Evolutionary conservation across 768 basidiomycete genomes (phyloP).

Genomic region (Termitomyces titanicus): DNA sequence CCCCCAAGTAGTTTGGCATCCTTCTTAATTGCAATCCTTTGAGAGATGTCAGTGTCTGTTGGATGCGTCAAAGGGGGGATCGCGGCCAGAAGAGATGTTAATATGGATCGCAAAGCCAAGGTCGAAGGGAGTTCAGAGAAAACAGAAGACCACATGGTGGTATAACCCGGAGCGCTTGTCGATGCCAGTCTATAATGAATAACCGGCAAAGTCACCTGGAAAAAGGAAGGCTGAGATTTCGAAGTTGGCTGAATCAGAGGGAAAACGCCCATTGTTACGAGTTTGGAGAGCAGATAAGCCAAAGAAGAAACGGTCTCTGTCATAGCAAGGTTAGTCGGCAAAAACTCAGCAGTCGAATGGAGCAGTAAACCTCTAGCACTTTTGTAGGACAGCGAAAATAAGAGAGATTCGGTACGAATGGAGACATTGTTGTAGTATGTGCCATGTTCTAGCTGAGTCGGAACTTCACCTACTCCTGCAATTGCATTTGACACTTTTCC

Average conservation of each 20-base stretch:
- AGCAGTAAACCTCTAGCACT: slow-evolving; percentile 37
- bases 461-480: slow-evolving; percentile 36
- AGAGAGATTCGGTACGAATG: slow-evolving; percentile 47
- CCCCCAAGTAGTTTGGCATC: slow-evolving; percentile 49
- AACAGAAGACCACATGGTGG: slow-evolving; percentile 44
- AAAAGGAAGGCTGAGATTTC: slow-evolving; percentile 73
- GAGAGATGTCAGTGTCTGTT: slow-evolving; percentile 23
- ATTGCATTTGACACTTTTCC: slow-evolving; percentile 75
- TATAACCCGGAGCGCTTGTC: slow-evolving; percentile 33
- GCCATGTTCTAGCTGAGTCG: slow-evolving; percentile 49
- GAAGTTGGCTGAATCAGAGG: slow-evolving; percentile 45
- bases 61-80: slow-evolving; percentile 30
- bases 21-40: slow-evolving; percentile 44
- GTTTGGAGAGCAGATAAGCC: slow-evolving; percentile 57
- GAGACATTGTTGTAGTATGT: slow-evolving; percentile 53
- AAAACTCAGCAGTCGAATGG: slow-evolving; percentile 1
- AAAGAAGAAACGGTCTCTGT: slow-evolving; percentile 40
- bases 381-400: slow-evolving; percentile 39
- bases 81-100: slow-evolving; percentile 56
- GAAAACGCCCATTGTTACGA: slow-evolving; percentile 66
- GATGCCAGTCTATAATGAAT: slow-evolving; percentile 40
- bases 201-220: slow-evolving; percentile 42
- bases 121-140: slow-evolving; percentile 47
- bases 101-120: slow-evolving; percentile 50
- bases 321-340: slow-evolving; percentile 5